phyloP scores from a whole-genome alignment of 331 rosid species.

The Quercus tomentella region DNA sequence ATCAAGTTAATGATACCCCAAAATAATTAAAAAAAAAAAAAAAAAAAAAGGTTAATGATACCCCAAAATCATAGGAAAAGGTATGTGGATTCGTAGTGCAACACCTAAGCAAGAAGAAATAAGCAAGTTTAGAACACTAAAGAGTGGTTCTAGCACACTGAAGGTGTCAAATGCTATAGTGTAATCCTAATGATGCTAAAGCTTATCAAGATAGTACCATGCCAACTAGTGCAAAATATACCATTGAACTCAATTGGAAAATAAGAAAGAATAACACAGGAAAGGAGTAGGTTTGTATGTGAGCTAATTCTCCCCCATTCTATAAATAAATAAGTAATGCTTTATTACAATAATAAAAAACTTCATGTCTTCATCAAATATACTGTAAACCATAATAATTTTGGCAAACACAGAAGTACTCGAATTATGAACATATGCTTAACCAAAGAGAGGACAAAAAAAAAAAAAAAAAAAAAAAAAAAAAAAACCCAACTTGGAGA shows the following conservation, averaged over 20 bases:
- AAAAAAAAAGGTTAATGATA: no score
- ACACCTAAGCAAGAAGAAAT: no score
- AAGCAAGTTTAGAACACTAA: no score
- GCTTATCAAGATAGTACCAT: background rate
- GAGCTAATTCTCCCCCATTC: background rate
- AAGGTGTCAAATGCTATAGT: background rate
- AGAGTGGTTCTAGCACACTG: background rate
- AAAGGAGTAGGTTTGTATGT: background rate
- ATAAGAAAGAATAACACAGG: constrained; percentile 9
- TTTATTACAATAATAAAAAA: background rate
- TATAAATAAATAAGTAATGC: background rate
- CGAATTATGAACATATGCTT: background rate
- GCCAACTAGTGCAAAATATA: background rate
- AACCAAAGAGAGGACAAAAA: background rate
- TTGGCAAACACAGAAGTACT: background rate
- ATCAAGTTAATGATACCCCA: no score
- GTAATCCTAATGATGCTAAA: background rate
- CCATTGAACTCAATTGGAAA: background rate
- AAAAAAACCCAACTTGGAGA: background rate
- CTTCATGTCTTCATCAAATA: background rate
- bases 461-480: no score
- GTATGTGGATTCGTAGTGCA: no score
- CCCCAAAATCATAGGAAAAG: no score
- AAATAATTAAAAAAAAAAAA: no score
- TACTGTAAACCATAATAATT: background rate